A percentile compares a stretch with the other conserved stretches of the same genome.
These are phyloP conservation scores for Leersia perrieri DNA, from an alignment of 176 grass and related monocot species.

Conservation along the genomic window DNA sequence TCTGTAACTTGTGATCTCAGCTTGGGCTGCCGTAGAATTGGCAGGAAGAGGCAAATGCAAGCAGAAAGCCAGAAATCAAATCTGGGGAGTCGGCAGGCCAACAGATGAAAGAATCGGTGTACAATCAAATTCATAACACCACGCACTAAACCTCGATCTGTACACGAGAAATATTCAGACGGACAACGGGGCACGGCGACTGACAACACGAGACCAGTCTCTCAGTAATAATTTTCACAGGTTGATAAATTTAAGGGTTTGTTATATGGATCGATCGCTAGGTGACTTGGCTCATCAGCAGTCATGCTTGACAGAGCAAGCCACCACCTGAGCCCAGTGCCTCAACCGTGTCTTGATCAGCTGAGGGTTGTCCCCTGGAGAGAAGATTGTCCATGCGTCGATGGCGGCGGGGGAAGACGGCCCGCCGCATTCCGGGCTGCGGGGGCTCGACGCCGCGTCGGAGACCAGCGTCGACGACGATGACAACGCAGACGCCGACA, in stretches of 20 bases:
- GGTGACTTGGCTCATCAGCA: too few species aligned
- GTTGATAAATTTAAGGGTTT: too few species aligned
- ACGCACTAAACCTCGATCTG: not conserved
- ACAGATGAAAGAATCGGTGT: not conserved
- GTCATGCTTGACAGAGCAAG: slow-evolving; percentile 36
- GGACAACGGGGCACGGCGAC: not conserved
- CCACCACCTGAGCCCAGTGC: slow-evolving; percentile 48
- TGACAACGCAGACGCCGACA: slow-evolving; percentile 29
- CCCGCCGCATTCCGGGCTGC: slow-evolving; percentile 21
- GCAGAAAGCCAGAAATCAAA: not conserved
- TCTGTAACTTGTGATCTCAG: not conserved
- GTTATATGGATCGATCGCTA: too few species aligned
- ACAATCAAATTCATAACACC: not conserved
- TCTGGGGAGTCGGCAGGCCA: not conserved
- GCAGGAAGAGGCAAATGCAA: not conserved
- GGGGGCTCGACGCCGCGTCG: not conserved
- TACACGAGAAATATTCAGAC: slow-evolving; percentile 11
- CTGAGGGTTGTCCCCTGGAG: slow-evolving; percentile 36
- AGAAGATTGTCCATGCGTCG: slow-evolving; percentile 42
- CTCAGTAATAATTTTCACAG: too few species aligned
- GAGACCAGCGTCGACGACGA: slow-evolving; percentile 27
- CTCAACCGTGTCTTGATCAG: slow-evolving; percentile 41
- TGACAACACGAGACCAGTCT: not conserved
- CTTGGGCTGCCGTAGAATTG: not conserved
- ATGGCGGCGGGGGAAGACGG: not conserved